These are phyloP conservation scores for Cryptococcus sp. DNA, from an alignment of 1,284 basidiomycete genomes.

Conservation along the genomic window DNA sequence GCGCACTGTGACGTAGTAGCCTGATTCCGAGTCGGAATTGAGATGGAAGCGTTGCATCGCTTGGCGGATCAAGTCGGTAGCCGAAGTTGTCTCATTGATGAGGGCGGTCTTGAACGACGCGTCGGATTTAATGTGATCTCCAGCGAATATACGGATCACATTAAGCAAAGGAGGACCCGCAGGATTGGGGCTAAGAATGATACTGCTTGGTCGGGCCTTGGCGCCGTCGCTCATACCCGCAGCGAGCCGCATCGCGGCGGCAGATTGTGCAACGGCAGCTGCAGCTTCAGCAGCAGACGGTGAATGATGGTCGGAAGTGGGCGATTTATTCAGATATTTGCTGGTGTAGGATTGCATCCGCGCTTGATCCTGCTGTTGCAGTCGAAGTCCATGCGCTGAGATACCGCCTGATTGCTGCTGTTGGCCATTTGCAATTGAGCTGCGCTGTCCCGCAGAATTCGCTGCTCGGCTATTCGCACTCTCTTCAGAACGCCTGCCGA, in stretches of 20 bases:
- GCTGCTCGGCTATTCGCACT: not conserved
- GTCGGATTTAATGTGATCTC: constrained; percentile 74
- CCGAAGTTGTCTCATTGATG: constrained; percentile 80
- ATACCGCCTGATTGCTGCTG: constrained; percentile 43
- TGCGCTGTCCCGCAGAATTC: not conserved
- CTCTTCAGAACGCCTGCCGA: constrained; percentile 22
- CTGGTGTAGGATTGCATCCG: constrained; percentile 86
- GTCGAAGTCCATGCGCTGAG: constrained; percentile 61
- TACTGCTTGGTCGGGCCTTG: constrained; percentile 54
- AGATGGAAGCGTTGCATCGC: constrained; percentile 91
- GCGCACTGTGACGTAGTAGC: constrained; percentile 92
- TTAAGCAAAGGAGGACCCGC: constrained; percentile 76
- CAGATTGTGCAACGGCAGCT: constrained; percentile 44
- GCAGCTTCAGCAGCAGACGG: constrained; percentile 54
- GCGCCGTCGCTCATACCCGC: constrained; percentile 11
- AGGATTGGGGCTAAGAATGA: constrained; percentile 54
- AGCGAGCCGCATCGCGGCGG: constrained; percentile 41
- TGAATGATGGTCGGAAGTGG: constrained; percentile 66
- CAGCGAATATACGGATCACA: constrained; percentile 93
- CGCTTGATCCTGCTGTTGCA: constrained; percentile 83
- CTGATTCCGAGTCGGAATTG: constrained; percentile 54
- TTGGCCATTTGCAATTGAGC: constrained; percentile 2
- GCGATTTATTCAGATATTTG: constrained; percentile 74
- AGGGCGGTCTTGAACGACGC: constrained; percentile 97
- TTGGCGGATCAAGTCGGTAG: constrained; percentile 81